Evolutionary conservation across 2,329 filamentous ascomycete species (phyloP).

Genomic region (Claviceps quebecensis): DNA sequence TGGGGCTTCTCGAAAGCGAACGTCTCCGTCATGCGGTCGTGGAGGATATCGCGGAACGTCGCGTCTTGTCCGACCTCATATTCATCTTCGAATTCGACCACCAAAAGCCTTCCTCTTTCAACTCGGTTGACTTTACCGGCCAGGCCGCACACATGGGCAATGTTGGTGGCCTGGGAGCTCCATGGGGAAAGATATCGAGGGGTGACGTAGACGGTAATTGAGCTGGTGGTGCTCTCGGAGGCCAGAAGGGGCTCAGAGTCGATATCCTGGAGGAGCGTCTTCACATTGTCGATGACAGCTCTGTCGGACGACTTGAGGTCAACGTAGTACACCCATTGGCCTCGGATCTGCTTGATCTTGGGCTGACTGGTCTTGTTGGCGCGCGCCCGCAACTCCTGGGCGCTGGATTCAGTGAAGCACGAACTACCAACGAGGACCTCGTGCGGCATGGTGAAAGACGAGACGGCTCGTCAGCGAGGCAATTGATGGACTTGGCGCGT

Average conservation of each 20-base stretch:
- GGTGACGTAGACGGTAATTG: conserved; percentile 54
- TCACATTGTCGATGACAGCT: conserved; percentile 29
- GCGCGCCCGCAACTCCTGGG: conserved; percentile 29
- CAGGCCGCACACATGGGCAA: conserved; percentile 81
- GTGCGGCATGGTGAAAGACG: conserved; percentile 17
- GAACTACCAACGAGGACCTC: conserved; percentile 26
- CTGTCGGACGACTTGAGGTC: conserved; percentile 37
- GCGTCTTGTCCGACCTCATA: conserved; percentile 30
- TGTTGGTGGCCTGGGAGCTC: conserved; percentile 92
- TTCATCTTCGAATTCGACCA: conserved; percentile 43
- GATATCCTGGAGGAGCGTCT: conserved; percentile 31
- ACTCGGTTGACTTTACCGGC: conserved; percentile 58
- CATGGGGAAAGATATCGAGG: conserved; percentile 88
- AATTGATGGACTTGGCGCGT: neutral
- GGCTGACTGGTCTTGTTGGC: conserved; percentile 28
- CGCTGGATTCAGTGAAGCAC: conserved; percentile 34
- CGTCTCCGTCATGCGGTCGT: conserved; percentile 93
- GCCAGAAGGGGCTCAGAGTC: conserved; percentile 14
- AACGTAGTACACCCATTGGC: conserved; percentile 53
- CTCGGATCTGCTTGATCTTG: conserved; percentile 34
- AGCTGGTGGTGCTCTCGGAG: conserved; percentile 26
- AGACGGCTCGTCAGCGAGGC: conserved; percentile 3
- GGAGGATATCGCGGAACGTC: conserved; percentile 54
- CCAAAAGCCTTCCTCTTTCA: conserved; percentile 72
- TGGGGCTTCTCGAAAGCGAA: conserved; percentile 55